Percentiles rank a stretch among this genome's conserved stretches.
Conservation (phyloP, 192 early-diverging fungal species). For the Kickxella alabastrina region DNA sequence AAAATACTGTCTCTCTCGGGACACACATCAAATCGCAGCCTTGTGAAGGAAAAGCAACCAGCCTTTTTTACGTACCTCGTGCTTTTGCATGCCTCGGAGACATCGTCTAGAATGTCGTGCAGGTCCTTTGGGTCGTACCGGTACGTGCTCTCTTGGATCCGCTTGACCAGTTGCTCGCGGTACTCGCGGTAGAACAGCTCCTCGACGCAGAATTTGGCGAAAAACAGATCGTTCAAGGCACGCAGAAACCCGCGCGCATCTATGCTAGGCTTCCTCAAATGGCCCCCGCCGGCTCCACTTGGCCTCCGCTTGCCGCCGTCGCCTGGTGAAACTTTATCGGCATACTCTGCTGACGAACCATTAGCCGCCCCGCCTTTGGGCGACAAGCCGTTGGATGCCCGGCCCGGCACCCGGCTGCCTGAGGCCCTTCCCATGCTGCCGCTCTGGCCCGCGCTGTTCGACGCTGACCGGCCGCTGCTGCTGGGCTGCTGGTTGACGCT, state of each 20-base stretch:
- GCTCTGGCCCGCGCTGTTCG: constrained; percentile 15
- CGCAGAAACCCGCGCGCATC: constrained; percentile 43
- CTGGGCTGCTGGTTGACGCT: constrained; percentile 27
- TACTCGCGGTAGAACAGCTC: constrained; percentile 50
- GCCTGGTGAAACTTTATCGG: too few relatives aligned
- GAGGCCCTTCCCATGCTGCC: constrained; percentile 2
- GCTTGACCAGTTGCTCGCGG: constrained; percentile 46
- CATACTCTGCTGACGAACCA: background rate
- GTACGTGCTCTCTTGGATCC: constrained; percentile 48
- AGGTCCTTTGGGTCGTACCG: constrained; percentile 38
- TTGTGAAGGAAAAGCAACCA: background rate
- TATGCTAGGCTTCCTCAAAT: constrained; percentile 34
- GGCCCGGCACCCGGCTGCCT: constrained; percentile 9
- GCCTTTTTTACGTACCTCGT: too few relatives aligned
- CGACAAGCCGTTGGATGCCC: constrained; percentile 9
- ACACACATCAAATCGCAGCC: background rate
- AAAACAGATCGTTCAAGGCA: constrained; percentile 50
- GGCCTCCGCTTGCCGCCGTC: constrained; percentile 3
- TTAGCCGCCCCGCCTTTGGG: background rate
- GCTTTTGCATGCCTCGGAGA: constrained; percentile 45
- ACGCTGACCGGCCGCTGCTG: constrained; percentile 11
- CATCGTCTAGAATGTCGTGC: constrained; percentile 40
- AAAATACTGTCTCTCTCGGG: too few relatives aligned
- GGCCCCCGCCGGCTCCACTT: background rate
- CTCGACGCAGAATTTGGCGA: constrained; percentile 50